phyloP scores from a whole-genome alignment of 768 basidiomycete genomes.

The Pulveroboletus frians region DNA sequence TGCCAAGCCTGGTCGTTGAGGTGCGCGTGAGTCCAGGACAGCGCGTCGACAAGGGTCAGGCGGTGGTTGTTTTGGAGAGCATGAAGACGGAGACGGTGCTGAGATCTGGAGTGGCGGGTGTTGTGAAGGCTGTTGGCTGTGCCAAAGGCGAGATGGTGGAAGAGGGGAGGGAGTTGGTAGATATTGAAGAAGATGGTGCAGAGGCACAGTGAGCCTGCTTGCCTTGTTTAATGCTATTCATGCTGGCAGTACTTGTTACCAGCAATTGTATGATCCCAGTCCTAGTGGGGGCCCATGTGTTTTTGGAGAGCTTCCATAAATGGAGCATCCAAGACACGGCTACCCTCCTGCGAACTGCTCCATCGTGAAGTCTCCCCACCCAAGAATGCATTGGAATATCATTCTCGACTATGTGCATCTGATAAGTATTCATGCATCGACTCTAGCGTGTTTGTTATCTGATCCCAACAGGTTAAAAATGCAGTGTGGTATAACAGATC shows the following conservation, averaged over 20 bases:
- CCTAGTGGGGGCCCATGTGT: background rate
- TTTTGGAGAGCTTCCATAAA: background rate
- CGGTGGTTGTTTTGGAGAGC: slow-evolving; percentile 81
- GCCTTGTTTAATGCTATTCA: background rate
- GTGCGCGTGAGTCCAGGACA: slow-evolving; percentile 77
- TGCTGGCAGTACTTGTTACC: too few species aligned
- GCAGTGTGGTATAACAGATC: background rate
- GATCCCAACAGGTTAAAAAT: background rate
- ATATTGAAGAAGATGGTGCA: slow-evolving; percentile 46
- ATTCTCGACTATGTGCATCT: background rate
- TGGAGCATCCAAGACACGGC: background rate
- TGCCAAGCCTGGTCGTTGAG: slow-evolving; percentile 93
- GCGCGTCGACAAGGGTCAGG: slow-evolving; percentile 73
- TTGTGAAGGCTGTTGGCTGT: slow-evolving; percentile 69
- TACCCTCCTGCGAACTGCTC: background rate
- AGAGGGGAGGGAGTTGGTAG: slow-evolving; percentile 75
- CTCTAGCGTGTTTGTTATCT: background rate
- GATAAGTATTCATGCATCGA: background rate
- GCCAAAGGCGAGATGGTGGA: slow-evolving; percentile 88
- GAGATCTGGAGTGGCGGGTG: slow-evolving; percentile 61
- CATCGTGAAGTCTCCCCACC: background rate
- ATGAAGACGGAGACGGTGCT: slow-evolving; percentile 98
- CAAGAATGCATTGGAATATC: background rate
- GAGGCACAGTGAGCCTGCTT: slow-evolving; percentile 5
- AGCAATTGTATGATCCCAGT: too few species aligned